Base-by-base conservation (phyloP, 148 eudicot genomes). In the Rhododendron griersonianum region DNA sequence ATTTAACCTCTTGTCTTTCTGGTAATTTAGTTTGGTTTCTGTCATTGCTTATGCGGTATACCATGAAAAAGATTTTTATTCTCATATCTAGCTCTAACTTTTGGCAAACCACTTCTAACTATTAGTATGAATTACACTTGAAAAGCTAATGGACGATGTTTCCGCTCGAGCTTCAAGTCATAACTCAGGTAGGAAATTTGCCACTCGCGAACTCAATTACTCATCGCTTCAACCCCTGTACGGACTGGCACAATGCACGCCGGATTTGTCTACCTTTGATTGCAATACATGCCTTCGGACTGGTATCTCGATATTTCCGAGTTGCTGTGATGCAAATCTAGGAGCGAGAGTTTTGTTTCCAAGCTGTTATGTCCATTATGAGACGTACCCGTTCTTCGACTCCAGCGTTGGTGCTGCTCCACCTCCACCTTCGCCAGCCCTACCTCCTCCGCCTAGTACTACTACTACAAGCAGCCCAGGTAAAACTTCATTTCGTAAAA, bases 191-290 rank as follows among this genome's bases (percentile, higher is more conserved):
- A 84, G 10, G 45, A 84, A 74, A 81, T 90, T 55, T 47, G 92
- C 93, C 1, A 48, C 90, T 3, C 84, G 63, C 45, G 59, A 80
- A 65, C 83, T 48, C 14, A 85, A 57, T 77, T 73, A 85, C 57
- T 80, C 82, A 9, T 3, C 41, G 14, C 78, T 81, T 69, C 35
- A 48, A 15, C 59, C 82, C 0, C 0, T 93, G 14, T 90, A 84
- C 35, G 87, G 81, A 9, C 57, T 88, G 48, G 92, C 80, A 7
- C 90, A 89, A 84, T 92, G 94, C 71, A 90, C 90, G 10, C 94
- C 87, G 14, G 92, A 92, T 59, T 61, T 92, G 37, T 76, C 88
- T 0, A 3, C 23, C 7, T 19, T 37, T 0, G 89, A 84, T 1
- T 92, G 93, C 61, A n/a, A 21, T 37, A 0, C 11, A 4, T 92